Conservation (phyloP, 352 stramenopile genomes). For the Phytophthora podocarpi region DNA sequence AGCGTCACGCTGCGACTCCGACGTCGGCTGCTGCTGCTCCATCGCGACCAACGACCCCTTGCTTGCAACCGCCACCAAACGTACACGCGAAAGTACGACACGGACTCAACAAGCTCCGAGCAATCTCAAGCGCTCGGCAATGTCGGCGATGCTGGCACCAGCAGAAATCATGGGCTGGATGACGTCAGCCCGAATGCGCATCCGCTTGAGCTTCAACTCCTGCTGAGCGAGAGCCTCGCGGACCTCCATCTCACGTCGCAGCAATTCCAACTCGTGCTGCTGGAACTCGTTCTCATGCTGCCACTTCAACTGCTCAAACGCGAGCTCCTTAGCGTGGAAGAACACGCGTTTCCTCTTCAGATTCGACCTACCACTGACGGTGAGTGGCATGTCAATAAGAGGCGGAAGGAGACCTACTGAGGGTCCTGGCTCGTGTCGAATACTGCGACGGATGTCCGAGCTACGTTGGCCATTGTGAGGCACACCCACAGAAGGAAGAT, state of each 20-base stretch:
- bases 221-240: constrained; percentile 20
- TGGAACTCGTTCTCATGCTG: constrained; percentile 27
- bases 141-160: constrained; percentile 13
- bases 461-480: neutral
- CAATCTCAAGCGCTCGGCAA: constrained; percentile 20
- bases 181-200: constrained; percentile 26
- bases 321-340: constrained; percentile 26
- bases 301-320: constrained; percentile 34
- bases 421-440: neutral
- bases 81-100: neutral
- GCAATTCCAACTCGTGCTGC: constrained; percentile 21
- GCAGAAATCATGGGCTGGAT: constrained; percentile 27
- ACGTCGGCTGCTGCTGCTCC: neutral
- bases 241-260: constrained; percentile 29
- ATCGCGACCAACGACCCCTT: neutral
- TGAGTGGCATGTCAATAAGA: neutral
- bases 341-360: constrained; percentile 24
- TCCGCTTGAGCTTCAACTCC: constrained; percentile 22
- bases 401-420: constrained; percentile 12
- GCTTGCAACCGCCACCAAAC: neutral
- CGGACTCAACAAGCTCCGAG: neutral
- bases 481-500: neutral
- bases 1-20: constrained; percentile 3
- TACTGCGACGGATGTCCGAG: neutral
- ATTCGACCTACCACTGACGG: neutral